Evolutionary conservation across 2,329 filamentous ascomycete genomes (phyloP), one percentile per base, ranked within the genome.

Genomic region (Spiromastix sp.): DNA sequence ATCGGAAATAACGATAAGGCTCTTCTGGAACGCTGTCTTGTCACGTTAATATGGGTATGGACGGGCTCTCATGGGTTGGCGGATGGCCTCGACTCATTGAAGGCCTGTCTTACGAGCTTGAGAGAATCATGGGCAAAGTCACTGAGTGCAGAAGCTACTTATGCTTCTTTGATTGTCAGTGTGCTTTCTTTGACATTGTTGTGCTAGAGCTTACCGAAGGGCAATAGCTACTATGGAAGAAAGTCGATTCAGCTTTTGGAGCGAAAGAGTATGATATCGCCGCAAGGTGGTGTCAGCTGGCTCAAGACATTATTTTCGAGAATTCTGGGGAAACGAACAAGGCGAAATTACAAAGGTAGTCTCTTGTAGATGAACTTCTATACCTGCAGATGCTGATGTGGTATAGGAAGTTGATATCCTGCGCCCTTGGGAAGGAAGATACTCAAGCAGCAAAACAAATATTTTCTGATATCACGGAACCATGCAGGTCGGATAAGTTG

Each of bases 221-320:
- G 6, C 18, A 21, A 15, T 38, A 89, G 81, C 56, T 94, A 3
- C 60, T 94, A 3, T 95, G 86, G 85, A 91, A 85, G 57, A 72
- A 70, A 17, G 66, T 83, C n/a, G 81, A 86, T 34, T 57, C 65
- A 1, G 64, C 66, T 10, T 75, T 73, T 42, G 59, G 59, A 1
- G 66, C 71, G 20, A 62, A 67, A 2, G 59, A 74, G 11, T 72
- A 71, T 36, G 61, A 67, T 2, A 44, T 64, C 10, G 72, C 80
- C 1, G 71, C 80, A 42, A 58, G 64, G 33, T 95, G 85, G 85
- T 93, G 84, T 47, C 66, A 57, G 5, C 52, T 85, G 12, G 78
- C 81, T 1, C 63, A 81, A 9, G 79, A 86, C 48, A 53, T 63
- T 1, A 49, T 84, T 0, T 86, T 95, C 44, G 60, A 69, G 9